Conservation (phyloP, 306 rosid genomes). For the Sophora flavescens region DNA sequence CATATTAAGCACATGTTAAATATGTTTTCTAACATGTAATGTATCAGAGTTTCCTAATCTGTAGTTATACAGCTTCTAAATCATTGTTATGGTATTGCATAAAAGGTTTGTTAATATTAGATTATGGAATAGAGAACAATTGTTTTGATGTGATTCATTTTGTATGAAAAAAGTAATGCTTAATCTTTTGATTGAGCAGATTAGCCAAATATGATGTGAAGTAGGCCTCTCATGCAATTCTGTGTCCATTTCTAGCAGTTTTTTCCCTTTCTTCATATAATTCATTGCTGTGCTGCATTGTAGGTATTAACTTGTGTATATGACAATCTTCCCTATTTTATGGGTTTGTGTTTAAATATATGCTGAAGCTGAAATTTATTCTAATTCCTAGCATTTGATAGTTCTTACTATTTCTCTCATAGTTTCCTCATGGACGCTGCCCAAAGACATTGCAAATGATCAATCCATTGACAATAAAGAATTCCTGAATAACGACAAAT, state of each 20-base stretch:
- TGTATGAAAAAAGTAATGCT: constrained; percentile 12
- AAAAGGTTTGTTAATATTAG: background rate
- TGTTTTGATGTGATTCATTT: constrained; percentile 6
- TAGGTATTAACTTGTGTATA: constrained; percentile 32
- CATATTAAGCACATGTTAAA: no score
- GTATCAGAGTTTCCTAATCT: background rate
- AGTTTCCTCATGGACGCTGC: constrained; percentile 54
- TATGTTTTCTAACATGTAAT: no score
- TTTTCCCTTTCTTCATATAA: constrained; percentile 19
- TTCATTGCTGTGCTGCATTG: constrained; percentile 21
- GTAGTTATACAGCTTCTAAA: background rate
- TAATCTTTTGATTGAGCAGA: constrained; percentile 21
- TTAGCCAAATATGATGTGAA: constrained; percentile 6
- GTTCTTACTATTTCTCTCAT: constrained; percentile 39
- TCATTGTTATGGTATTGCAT: constrained; percentile 21
- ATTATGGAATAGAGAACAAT: constrained; percentile 18
- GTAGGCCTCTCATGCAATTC: constrained; percentile 4
- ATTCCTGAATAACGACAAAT: constrained; percentile 45
- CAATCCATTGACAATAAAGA: constrained; percentile 50
- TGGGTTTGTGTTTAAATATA: background rate
- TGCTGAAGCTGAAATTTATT: constrained; percentile 16
- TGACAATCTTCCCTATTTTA: constrained; percentile 1
- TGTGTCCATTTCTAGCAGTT: constrained; percentile 16
- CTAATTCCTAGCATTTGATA: background rate
- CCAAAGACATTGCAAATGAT: constrained; percentile 43